Evolutionary conservation across 495 filamentous ascomycete genomes (phyloP), one percentile per base, ranked within the genome.

Genomic region (Penicillium odoratum): DNA sequence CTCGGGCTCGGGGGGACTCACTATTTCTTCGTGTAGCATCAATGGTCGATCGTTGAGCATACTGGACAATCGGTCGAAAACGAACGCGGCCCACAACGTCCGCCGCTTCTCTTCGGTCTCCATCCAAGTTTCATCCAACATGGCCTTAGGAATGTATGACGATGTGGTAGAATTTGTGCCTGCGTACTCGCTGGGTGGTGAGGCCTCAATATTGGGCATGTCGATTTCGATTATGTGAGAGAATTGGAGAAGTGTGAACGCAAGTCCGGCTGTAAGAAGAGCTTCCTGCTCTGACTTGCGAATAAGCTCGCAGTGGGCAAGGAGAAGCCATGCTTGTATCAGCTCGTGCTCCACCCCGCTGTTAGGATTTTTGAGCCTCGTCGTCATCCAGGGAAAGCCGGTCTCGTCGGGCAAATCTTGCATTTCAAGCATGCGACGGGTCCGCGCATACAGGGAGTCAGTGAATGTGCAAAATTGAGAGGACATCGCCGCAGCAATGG

Each of bases 21-120:
- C 47, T 5, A 54, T 33, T 45, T 60, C 58, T 48, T 84, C 82
- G 26, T 75, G 72, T 31, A 85, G 56, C 13, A 79, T 82, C 51
- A 80, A 66, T 1, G 80, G 81, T 53, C 72, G 65, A 4, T 71
- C 71, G 33, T 77, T 72, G 33, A 71, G 71, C 26, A 83, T 69
- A 44, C 76, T 80, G 50, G 80, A 74, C 26, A 84, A 75, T 0
- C 78, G 72, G 61, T 85, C 83, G 10, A 85, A 70, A 28, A 71
- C 76, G 48, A 81, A 84, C 0, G 82, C 81, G 46, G 84, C 69
- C 83, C 83, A 85, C 51, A 84, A 83, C 0, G 78, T 78, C 34
- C 82, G 70, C 40, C 82, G 64, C 56, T 75, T 74, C 56, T 84
- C 81, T 55, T 85, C 82, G 1, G 67, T 48, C 26, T 68, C 67